Evolutionary conservation across 2,329 filamentous ascomycete species (phyloP), one percentile per base, ranked within the genome.

Genomic region (Colletotrichum liriopes): DNA sequence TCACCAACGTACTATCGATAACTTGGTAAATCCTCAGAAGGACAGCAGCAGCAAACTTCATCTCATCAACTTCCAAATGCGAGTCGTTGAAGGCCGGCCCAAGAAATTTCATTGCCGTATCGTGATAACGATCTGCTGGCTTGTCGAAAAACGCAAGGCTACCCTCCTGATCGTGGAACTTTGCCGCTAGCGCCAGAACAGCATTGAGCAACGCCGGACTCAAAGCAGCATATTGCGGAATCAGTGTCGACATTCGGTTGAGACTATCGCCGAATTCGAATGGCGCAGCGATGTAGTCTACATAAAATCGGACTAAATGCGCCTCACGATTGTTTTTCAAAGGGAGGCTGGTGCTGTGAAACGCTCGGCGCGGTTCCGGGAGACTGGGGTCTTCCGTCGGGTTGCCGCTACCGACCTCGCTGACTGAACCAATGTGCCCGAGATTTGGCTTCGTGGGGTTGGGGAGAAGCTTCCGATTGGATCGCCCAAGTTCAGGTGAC

Each of bases 221-320:
- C 16, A 65, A 26, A 3, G 67, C 67, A 9, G 67, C 67, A 8
- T 54, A 52, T 1, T 59, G 54, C 3, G 47, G 60, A 23, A 70
- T 45, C 4, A 70, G 43, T 7, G 52, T 54, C 29, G 45, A 49
- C 14, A 70, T 59, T 2, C 67, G 43, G 2, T 55, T 47, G 20
- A 29, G 54, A 1, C 54, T 32, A 20, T 70, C 67, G 0, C 67
- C 67, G 26, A 41, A 70, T 37, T 70, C 67, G 16, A 70, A 70
- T 1, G 54, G 35, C 6, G 61, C 26, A 5, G 61, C 61, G 23
- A 65, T 65, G 29, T 45, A 45, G 7, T 65, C 67, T 26, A 58
- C 26, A 9, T 59, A 70, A 16, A 59, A 29, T 2, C 61, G 45
- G 5, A 70, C 45, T 37, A 70, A 43, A 9, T 45, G 26, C 16